These are phyloP conservation scores for Cardamine resedifolia DNA, from an alignment of 345 rosid genomes.

Conservation along the genomic window DNA sequence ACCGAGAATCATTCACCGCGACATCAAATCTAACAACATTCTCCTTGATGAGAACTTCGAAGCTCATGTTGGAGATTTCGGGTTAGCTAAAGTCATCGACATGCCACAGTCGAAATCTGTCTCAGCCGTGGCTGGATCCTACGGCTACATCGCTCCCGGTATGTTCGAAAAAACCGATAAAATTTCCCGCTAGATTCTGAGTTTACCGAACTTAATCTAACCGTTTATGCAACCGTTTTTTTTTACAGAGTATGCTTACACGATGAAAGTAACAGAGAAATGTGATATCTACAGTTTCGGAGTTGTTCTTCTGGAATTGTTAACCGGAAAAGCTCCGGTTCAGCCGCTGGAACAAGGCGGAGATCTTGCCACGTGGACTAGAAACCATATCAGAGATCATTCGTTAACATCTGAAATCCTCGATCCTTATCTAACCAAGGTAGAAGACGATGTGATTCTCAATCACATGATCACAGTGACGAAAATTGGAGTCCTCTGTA, in stretches of 20 bases:
- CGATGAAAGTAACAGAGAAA: conserved; percentile 95
- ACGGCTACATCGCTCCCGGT: conserved; percentile 99
- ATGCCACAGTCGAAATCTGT: conserved; percentile 94
- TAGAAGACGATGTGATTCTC: conserved; percentile 51
- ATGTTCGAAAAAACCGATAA: conserved; percentile 2
- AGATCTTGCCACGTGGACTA: conserved; percentile 76
- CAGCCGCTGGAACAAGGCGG: conserved; percentile 90
- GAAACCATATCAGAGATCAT: conserved; percentile 55
- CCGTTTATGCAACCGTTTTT: neutral
- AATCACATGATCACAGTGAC: conserved; percentile 75
- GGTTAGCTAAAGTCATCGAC: conserved; percentile 93
- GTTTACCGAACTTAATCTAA: neutral
- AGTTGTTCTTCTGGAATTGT: conserved; percentile 71
- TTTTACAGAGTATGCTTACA: conserved; percentile 83
- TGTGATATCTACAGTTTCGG: conserved; percentile 97
- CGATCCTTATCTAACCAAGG: conserved; percentile 56
- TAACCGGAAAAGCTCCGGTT: conserved; percentile 86
- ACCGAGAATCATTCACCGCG: conserved; percentile 91
- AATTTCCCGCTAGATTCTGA: neutral
- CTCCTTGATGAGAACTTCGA: conserved; percentile 83
- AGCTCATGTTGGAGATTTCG: conserved; percentile 98
- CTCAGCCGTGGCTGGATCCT: conserved; percentile 97
- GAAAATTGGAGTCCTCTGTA: conserved; percentile 80
- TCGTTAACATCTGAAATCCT: conserved; percentile 58
- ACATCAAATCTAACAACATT: conserved; percentile 92